Base-by-base conservation (phyloP, 2,329 filamentous ascomycete species). In the Aspergillus texensis region DNA sequence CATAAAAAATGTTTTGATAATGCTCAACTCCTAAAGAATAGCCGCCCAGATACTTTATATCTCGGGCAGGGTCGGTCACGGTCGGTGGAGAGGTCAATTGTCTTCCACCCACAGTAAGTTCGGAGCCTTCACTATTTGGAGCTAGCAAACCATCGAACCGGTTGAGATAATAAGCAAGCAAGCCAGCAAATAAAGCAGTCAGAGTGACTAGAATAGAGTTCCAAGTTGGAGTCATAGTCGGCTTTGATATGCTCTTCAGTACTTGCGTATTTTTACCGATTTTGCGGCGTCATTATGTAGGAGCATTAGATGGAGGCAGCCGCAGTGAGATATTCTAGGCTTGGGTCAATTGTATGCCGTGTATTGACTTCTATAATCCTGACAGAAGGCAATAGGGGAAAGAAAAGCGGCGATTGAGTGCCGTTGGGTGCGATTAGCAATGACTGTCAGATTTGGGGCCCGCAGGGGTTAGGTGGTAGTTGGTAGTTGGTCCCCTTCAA, bases 1-100 rank as follows among this genome's bases (percentile, higher is more conserved):
- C 66, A 28, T 69, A 65, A 48, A 68, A 69, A 16, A 68, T 68
- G 28, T 68, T 68, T n/a, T 66, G 66, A 36, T 63, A 69, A 53
- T 69, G 66, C 19, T 69, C 64, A 4, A 68, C 41, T 1, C 45
- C 50, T 10, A 43, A 16, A 14, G 60, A 56, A 14, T 41, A 34
- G 53, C 45, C 66, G 9, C 67, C 67, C 2, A 60, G 48, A 39
- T 65, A 68, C 28, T 60, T 65, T 57, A 68, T 64, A 6, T 54
- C 26, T 24, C 50, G 57, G 14, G 28, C 14, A 16, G 55, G 19
- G 19, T 67, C 63, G 2, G 55, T 34, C 6, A 64, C 63, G 8
- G 19, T 56, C 3, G 65, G 57, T n/a, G 53, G 43, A 2, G 5
- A 34, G 24, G 24, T 52, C 24, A 24, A 52, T 52, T 6, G 48